Evolutionary conservation across 1,284 basidiomycete species (phyloP).

Genomic region (Vanrija humicola): DNA sequence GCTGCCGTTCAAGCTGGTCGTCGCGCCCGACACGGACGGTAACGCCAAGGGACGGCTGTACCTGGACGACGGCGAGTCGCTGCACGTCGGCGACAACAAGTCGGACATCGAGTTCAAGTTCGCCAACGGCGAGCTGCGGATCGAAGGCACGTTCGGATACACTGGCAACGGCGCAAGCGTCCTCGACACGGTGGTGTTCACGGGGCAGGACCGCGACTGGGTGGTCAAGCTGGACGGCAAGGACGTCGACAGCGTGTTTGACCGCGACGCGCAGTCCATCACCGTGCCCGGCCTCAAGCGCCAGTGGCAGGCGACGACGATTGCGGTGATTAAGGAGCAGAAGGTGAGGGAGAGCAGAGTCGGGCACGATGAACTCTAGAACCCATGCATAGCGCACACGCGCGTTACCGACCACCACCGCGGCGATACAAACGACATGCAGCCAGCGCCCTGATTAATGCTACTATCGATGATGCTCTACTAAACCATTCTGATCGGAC

Average conservation of each 20-base stretch:
- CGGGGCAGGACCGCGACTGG: slow-evolving; percentile 15
- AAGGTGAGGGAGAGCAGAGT: too few species aligned
- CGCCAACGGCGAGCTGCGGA: slow-evolving; percentile 50
- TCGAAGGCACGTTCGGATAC: slow-evolving; percentile 57
- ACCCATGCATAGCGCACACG: too few species aligned
- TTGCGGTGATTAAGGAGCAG: too few species aligned
- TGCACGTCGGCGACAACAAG: slow-evolving; percentile 48
- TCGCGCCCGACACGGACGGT: slow-evolving; percentile 54
- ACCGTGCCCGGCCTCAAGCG: too few species aligned
- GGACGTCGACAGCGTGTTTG: background rate
- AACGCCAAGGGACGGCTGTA: slow-evolving; percentile 58
- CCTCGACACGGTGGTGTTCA: slow-evolving; percentile 20
- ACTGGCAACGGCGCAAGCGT: slow-evolving; percentile 4
- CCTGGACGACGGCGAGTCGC: slow-evolving; percentile 59
- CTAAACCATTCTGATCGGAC: too few species aligned
- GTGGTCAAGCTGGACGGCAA: slow-evolving; percentile 15
- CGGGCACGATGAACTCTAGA: too few species aligned
- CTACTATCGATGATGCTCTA: too few species aligned
- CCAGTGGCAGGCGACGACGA: too few species aligned
- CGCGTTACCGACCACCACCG: too few species aligned
- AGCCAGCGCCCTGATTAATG: too few species aligned
- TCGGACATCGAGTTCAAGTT: slow-evolving; percentile 55
- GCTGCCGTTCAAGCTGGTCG: slow-evolving; percentile 57
- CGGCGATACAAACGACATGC: too few species aligned
- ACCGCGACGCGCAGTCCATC: too few species aligned